These are phyloP conservation scores for Helicostylum pulchrum DNA, from an alignment of 192 early-diverging fungal genomes.

Conservation along the genomic window DNA sequence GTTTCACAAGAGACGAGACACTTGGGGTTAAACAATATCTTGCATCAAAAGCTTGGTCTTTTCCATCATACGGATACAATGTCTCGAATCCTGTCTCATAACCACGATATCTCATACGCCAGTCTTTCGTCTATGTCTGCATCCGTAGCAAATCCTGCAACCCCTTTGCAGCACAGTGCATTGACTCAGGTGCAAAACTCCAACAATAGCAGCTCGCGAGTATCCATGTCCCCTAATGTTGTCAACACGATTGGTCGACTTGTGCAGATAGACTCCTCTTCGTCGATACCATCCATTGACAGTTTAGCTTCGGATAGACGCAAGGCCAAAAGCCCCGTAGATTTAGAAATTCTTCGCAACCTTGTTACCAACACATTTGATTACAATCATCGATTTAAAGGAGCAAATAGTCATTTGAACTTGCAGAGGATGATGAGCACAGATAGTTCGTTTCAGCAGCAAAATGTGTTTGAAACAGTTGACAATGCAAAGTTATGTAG, in stretches of 20 bases:
- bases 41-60: slow-evolving; percentile 61
- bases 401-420: background rate
- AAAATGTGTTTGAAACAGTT: slow-evolving; percentile 8
- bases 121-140: background rate
- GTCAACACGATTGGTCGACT: slow-evolving; percentile 13
- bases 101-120: background rate
- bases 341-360: too few species aligned
- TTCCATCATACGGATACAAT: slow-evolving; percentile 49
- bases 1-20: slow-evolving; percentile 49
- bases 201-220: background rate
- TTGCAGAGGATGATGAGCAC: background rate
- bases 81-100: slow-evolving; percentile 15
- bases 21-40: slow-evolving; percentile 45
- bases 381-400: too few species aligned
- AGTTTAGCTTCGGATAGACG: too few species aligned
- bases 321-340: background rate
- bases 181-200: background rate
- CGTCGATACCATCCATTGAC: too few species aligned
- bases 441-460: background rate
- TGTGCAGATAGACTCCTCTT: slow-evolving; percentile 13
- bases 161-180: background rate
- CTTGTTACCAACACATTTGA: too few species aligned
- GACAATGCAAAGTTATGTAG: background rate
- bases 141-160: too few species aligned
- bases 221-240: slow-evolving; percentile 13